Evolutionary conservation across 345 rosid genomes (phyloP).

Genomic region (Citrus glauca): DNA sequence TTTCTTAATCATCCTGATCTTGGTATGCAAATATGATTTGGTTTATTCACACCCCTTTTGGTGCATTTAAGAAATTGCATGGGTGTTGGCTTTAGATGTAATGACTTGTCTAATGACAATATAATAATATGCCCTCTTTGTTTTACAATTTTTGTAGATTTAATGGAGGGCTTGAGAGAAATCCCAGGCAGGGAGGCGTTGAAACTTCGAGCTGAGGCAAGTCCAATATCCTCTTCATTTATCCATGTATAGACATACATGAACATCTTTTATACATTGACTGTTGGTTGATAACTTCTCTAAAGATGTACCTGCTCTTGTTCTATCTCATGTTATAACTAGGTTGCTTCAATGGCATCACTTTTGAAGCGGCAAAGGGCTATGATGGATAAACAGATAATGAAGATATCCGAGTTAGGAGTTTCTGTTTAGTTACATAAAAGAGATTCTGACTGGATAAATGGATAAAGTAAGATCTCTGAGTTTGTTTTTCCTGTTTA

Average conservation of each 20-base stretch:
- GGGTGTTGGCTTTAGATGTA: neutral
- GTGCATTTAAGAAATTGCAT: neutral
- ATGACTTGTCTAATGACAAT: neutral
- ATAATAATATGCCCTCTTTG: neutral
- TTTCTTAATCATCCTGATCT: neutral
- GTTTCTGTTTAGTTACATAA: slow-evolving; percentile 42
- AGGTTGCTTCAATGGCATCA: slow-evolving; percentile 90
- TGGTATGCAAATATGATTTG: neutral
- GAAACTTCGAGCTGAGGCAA: slow-evolving; percentile 93
- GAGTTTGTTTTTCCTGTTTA: slow-evolving; percentile 70
- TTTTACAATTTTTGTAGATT: slow-evolving; percentile 37
- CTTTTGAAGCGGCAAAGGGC: slow-evolving; percentile 54
- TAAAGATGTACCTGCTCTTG: neutral
- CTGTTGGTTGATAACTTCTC: neutral
- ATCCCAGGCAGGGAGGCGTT: slow-evolving; percentile 86
- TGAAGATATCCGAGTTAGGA: slow-evolving; percentile 82
- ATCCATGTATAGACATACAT: neutral
- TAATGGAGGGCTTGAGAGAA: slow-evolving; percentile 90
- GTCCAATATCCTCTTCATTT: neutral
- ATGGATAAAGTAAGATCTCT: slow-evolving; percentile 48
- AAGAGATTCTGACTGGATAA: neutral
- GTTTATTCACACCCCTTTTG: neutral
- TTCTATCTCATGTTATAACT: slow-evolving; percentile 3
- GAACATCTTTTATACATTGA: neutral
- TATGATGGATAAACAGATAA: slow-evolving; percentile 56